Base-by-base conservation (phyloP, 495 filamentous ascomycete genomes). In the Filosporella fistucella region DNA sequence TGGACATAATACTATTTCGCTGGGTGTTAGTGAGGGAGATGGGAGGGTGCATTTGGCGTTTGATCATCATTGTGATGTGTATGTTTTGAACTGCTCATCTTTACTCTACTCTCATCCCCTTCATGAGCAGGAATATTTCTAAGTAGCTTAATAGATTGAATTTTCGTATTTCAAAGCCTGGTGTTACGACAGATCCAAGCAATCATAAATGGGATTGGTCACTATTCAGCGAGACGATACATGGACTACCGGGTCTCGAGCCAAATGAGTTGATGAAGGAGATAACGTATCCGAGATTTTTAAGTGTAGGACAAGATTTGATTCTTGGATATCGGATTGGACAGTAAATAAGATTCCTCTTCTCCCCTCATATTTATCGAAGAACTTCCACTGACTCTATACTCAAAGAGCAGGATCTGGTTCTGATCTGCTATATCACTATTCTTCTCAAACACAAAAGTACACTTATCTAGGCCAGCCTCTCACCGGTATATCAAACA, bases 251-350 rank as follows among this genome's bases (percentile, higher is more conserved):
- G 6, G 60, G 63, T 13, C 36, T 59, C 1, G 16, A 20, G 12
- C 21, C 14, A 33, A 51, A 47, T 32, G 55, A 56, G 0, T n/a
- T 56, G 5, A 61, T 55, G 55, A 58, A 57, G 29, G 60, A 60
- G n/a, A 51, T 65, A 2, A 65, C 63, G 3, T 66, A 66, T 28
- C 63, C 63, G 13, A 40, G 62, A 22, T 66, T 66, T 36, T 55
- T 63, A 16, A 52, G 49, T 23, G 49, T 61, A 12, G 57, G 57
- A 17, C 53, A 52, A 28, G 60, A 61, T 42, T 49, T 66, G 9
- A 46, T 66, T n/a, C 49, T 65, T 28, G 61, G 58, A 26, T 49
- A 62, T 37, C 57, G 63, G 2, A 65, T 63, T 46, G 58, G 63
- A 22, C 53, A 55, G 57, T 63, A 20, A 39, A 41, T 45, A 6